A percentile compares a stretch with the other conserved stretches of the same genome.
These are phyloP conservation scores for Fusarium scirpi DNA, from an alignment of 2,329 filamentous ascomycete genomes.

Conservation along the genomic window DNA sequence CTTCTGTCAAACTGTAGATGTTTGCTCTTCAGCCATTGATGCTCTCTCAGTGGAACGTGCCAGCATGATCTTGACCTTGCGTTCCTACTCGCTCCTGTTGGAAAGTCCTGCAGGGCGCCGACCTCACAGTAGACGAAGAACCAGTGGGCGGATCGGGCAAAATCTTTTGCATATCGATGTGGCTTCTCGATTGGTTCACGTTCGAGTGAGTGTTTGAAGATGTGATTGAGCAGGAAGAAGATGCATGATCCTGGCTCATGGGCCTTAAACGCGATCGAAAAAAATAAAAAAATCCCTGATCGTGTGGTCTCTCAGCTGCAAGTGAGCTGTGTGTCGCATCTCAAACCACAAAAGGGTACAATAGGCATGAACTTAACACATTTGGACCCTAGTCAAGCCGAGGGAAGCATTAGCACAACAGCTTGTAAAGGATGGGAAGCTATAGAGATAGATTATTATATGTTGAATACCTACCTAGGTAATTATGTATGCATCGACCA, in stretches of 20 bases:
- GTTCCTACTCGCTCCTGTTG: conserved; percentile 4
- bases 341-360: conserved; percentile 17
- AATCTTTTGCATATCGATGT: conserved; percentile 29
- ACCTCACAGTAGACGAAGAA: conserved; percentile 22
- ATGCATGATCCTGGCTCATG: conserved; percentile 46
- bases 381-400: conserved; percentile 31
- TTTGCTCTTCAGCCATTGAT: neutral
- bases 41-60: neutral
- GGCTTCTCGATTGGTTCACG: conserved; percentile 40
- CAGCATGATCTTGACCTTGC: neutral
- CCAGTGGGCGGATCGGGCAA: conserved; percentile 34
- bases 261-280: conserved; percentile 30
- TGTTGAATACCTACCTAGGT: neutral
- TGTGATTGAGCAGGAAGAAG: conserved; percentile 46
- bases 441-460: conserved; percentile 14
- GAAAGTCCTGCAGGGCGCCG: conserved; percentile 23
- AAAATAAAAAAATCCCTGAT: conserved; percentile 22
- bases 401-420: conserved; percentile 38
- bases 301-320: conserved; percentile 16
- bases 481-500: neutral
- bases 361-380: conserved; percentile 25
- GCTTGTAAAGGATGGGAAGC: conserved; percentile 2
- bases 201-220: conserved; percentile 36
- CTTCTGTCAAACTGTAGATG: neutral
- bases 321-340: conserved; percentile 14